phyloP scores from a whole-genome alignment of 2,329 filamentous ascomycete genomes.

The Tolypocladium pustulatum region DNA sequence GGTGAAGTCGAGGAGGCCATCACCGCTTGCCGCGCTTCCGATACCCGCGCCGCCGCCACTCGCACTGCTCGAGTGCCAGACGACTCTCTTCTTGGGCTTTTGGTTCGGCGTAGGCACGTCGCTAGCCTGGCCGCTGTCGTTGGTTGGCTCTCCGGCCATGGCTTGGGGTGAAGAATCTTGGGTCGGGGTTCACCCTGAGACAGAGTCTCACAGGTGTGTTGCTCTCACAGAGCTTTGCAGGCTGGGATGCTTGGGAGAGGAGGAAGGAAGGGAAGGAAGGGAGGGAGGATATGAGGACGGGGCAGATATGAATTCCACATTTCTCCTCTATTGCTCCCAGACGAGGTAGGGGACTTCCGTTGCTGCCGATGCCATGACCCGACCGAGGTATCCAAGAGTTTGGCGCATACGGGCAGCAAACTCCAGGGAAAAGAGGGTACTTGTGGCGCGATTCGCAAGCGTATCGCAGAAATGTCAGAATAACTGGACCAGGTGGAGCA shows the following conservation, averaged over 20 bases:
- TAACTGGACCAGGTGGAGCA: neutral
- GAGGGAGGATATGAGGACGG: neutral
- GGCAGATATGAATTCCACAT: neutral
- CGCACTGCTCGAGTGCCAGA: conserved; percentile 22
- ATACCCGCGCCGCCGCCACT: conserved; percentile 6
- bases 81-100: conserved; percentile 30
- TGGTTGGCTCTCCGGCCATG: conserved; percentile 13
- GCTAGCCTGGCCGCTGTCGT: conserved; percentile 16
- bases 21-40: conserved; percentile 3
- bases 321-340: neutral
- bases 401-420: neutral
- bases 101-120: conserved; percentile 19
- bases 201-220: conserved; percentile 9
- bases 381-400: neutral
- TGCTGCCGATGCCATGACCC: neutral
- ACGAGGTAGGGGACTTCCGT: neutral
- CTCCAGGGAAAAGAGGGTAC: neutral
- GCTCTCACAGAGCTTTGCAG: neutral
- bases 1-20: conserved; percentile 2
- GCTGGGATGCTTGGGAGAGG: neutral
- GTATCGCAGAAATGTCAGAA: neutral
- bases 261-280: neutral
- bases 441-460: neutral
- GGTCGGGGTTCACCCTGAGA: conserved; percentile 11
- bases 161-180: conserved; percentile 6